phyloP scores from a whole-genome alignment of 2,329 filamentous ascomycete genomes.

The Colletotrichum sp. region DNA sequence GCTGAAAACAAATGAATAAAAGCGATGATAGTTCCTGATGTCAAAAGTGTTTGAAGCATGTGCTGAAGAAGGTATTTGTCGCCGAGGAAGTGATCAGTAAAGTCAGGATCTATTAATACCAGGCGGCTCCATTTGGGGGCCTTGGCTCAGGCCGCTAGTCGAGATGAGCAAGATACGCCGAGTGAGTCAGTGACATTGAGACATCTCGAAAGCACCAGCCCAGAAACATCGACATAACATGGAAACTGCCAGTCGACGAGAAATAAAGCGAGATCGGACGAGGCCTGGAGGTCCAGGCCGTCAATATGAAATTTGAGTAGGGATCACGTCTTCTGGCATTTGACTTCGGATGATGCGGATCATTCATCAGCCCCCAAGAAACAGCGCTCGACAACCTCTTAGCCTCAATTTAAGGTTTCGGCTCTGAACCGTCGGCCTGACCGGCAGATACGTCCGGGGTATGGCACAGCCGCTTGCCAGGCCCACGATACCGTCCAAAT shows the following conservation, averaged over 20 bases:
- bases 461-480: neutral
- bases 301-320: neutral
- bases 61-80: neutral
- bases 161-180: neutral
- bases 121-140: neutral
- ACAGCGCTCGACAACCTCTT: neutral
- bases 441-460: neutral
- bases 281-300: neutral
- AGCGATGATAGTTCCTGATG: neutral
- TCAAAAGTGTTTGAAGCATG: accelerated
- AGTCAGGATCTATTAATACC: neutral
- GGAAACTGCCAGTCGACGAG: neutral
- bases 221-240: neutral
- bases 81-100: neutral
- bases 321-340: neutral
- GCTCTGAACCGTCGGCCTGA: neutral
- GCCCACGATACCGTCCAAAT: neutral
- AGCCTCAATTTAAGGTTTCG: neutral
- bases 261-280: neutral
- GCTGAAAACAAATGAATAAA: neutral
- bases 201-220: neutral
- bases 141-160: neutral
- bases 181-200: neutral
- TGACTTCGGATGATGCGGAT: neutral
- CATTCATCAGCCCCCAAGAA: neutral